Base-by-base conservation (phyloP, 129 eudicot genomes). In the Chrysanthemum lavandulifolium region DNA sequence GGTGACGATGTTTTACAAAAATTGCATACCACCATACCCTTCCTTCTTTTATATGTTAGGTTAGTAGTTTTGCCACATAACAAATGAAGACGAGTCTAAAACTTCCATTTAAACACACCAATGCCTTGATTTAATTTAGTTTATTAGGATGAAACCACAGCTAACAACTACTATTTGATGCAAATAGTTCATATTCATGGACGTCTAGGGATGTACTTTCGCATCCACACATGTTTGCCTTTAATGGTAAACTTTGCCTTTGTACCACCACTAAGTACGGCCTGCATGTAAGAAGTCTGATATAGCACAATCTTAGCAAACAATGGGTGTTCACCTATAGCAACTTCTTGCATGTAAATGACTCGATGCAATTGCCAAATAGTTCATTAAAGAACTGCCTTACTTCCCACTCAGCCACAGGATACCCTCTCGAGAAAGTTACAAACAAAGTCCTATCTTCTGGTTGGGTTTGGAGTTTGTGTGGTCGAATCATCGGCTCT, bases 221-320 rank as follows among this genome's bases (percentile, higher is more conserved):
- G 87, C 90, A 90, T 76, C 97, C 97, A 91, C 0, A 91, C 88
- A 75, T 86, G 96, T 73, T 87, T 92, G 6, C 96, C 96, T 2
- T 85, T 83, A 40, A 92, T 92, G 1, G 70, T 79, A 64, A 86
- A 92, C 68, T 92, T 92, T 7, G 84, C 91, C 77, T 73, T 87
- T 6, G 13, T 16, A 25, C 6, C 67, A 5, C 91, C 95, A 50
- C 61, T 48, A 8, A 92, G 91, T 53, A 92, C 64, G 13, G 48
- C 12, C 27, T 75, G 79, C 14, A 92, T 65, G 49, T 72, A 68
- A 0, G 59, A 21, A 43, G 80, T 54, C n/a, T 51, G 50, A 47
- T 13, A 33, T 45, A 92, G 76, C 57, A 86, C 94, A 2, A 92
- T 74, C 19, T 81, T 77, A 10, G 96, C 96, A 73, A 74, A 89